phyloP scores from a whole-genome alignment of 345 rosid species.

The Trapa bicornis region DNA sequence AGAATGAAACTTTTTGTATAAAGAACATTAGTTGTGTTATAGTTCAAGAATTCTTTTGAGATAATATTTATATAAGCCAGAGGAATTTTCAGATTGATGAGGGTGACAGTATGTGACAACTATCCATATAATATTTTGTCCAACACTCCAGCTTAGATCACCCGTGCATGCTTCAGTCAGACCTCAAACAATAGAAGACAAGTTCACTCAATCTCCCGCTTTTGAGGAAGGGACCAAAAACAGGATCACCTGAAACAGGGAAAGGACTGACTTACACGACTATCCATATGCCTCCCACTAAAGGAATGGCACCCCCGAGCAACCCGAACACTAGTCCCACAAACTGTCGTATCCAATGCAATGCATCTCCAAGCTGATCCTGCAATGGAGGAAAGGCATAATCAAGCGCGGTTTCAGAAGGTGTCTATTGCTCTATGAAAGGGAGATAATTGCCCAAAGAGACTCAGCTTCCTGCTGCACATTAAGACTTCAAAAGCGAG shows the following conservation, averaged over 20 bases:
- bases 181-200: neutral
- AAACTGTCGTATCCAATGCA: constrained; percentile 93
- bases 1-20: neutral
- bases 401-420: constrained; percentile 1
- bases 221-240: neutral
- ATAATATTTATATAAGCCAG: neutral
- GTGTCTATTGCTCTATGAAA: neutral
- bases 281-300: constrained; percentile 87
- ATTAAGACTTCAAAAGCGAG: neutral
- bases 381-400: constrained; percentile 17
- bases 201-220: neutral
- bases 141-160: neutral
- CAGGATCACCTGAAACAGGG: neutral
- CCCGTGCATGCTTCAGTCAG: neutral
- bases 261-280: constrained; percentile 41
- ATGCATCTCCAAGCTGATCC: constrained; percentile 96
- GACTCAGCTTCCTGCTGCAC: neutral
- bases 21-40: neutral
- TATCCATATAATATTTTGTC: neutral
- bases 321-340: constrained; percentile 70
- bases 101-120: neutral
- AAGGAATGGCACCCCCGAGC: constrained; percentile 77
- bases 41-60: neutral
- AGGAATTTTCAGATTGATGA: neutral
- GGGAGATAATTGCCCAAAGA: neutral